Conservation (phyloP, 2,329 filamentous ascomycete genomes). For the Paramyrothecium roridum region DNA sequence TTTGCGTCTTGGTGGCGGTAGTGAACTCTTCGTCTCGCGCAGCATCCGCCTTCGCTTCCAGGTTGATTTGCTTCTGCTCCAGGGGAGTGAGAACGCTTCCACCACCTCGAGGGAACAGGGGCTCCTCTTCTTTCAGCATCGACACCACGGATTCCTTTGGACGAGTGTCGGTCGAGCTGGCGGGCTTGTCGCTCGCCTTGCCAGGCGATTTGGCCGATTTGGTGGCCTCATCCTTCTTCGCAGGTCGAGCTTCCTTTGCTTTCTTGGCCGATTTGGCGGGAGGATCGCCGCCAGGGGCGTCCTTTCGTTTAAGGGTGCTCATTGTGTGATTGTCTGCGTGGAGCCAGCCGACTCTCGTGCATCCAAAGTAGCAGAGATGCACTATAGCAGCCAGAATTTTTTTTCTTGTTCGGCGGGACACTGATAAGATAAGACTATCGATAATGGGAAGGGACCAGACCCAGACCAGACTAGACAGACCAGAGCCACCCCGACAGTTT, state of each 20-base stretch:
- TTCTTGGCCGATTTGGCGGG: constrained; percentile 46
- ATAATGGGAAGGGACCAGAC: neutral
- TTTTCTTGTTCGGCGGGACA: constrained; percentile 2
- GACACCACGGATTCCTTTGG: constrained; percentile 36
- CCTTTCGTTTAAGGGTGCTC: constrained; percentile 57
- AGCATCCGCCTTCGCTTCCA: constrained; percentile 89
- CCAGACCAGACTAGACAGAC: no score
- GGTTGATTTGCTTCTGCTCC: constrained; percentile 93
- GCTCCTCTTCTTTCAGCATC: constrained; percentile 72
- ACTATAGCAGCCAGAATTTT: neutral
- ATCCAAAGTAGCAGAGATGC: neutral
- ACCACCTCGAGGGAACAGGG: constrained; percentile 87
- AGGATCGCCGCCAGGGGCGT: constrained; percentile 49
- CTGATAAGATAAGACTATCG: constrained; percentile 1
- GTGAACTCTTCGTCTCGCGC: constrained; percentile 76
- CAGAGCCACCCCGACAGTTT: neutral
- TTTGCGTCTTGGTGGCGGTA: constrained; percentile 39
- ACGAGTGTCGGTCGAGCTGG: constrained; percentile 20
- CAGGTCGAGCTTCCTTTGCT: constrained; percentile 41
- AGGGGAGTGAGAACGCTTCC: constrained; percentile 87
- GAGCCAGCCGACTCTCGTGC: constrained; percentile 2
- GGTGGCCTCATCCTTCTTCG: constrained; percentile 37
- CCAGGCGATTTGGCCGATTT: constrained; percentile 23
- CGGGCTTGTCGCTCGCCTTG: constrained; percentile 27
- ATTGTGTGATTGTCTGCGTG: constrained; percentile 35